Evolutionary conservation across 306 rosid species (phyloP).

Genomic region (Vigna nakashimae): DNA sequence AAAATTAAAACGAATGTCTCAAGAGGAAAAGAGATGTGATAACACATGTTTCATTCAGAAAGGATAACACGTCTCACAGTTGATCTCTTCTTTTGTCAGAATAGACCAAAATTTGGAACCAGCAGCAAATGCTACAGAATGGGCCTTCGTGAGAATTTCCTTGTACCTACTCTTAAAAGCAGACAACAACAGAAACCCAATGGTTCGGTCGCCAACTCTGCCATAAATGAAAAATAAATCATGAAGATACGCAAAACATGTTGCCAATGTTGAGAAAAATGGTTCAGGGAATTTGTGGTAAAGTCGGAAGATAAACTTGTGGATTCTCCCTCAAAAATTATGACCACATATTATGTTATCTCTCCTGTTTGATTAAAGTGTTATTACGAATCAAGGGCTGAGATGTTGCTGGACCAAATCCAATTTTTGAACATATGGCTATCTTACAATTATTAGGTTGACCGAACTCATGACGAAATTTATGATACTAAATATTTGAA

Average conservation of each 20-base stretch:
- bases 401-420: no score
- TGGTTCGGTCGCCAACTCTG: constrained; percentile 83
- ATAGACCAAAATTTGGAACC: constrained; percentile 72
- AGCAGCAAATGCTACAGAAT: constrained; percentile 67
- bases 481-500: constrained; percentile 14
- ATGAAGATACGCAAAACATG: constrained; percentile 4
- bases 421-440: neutral
- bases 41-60: constrained; percentile 30
- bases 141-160: constrained; percentile 93
- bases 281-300: neutral
- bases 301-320: neutral
- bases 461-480: neutral
- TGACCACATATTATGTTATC: no score
- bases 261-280: constrained; percentile 1
- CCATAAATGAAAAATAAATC: constrained; percentile 40
- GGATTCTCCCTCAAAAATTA: neutral
- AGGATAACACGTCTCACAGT: constrained; percentile 58
- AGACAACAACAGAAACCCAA: constrained; percentile 83
- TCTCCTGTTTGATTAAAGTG: no score
- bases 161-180: constrained; percentile 91
- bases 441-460: constrained; percentile 9
- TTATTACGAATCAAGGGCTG: no score
- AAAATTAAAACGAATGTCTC: constrained; percentile 17
- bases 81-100: constrained; percentile 84
- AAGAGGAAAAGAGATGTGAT: constrained; percentile 21